Evolutionary conservation across 1,284 basidiomycete genomes (phyloP).

Genomic region (Marasmius tenuissimus): DNA sequence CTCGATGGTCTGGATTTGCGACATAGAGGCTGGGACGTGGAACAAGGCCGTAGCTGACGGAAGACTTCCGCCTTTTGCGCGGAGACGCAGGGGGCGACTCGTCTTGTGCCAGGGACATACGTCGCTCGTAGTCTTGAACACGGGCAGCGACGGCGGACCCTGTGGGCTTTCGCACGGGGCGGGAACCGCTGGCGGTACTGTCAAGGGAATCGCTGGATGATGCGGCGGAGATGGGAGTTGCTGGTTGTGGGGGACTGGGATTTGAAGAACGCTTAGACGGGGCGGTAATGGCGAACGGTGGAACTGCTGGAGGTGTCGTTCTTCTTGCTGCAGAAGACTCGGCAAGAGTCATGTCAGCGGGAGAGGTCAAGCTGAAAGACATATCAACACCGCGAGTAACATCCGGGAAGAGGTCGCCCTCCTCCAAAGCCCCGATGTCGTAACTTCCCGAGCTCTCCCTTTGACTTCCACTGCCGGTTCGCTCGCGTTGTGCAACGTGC

Average conservation of each 20-base stretch:
- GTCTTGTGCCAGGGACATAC: conserved; percentile 36
- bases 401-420: conserved; percentile 2
- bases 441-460: conserved; percentile 27
- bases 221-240: conserved; percentile 6
- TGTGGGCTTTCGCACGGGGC: conserved; percentile 11
- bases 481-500: conserved; percentile 65
- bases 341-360: conserved; percentile 22
- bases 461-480: conserved; percentile 37
- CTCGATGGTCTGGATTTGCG: conserved; percentile 55
- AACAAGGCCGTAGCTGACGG: conserved; percentile 53
- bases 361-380: conserved; percentile 11
- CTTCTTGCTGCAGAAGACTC: conserved; percentile 14
- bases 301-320: conserved; percentile 8
- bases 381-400: conserved; percentile 4
- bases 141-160: conserved; percentile 34
- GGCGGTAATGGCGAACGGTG: conserved; percentile 16
- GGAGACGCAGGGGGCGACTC: conserved; percentile 31
- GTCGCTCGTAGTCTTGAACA: conserved; percentile 37
- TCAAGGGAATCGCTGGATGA: conserved; percentile 13
- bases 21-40: conserved; percentile 57
- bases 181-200: conserved; percentile 11
- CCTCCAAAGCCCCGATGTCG: conserved; percentile 9
- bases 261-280: conserved; percentile 7
- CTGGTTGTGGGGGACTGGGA: conserved; percentile 17
- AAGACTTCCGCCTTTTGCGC: conserved; percentile 26